Conservation (phyloP, 805 yeast genomes). For the Peterozyma xylosa region DNA sequence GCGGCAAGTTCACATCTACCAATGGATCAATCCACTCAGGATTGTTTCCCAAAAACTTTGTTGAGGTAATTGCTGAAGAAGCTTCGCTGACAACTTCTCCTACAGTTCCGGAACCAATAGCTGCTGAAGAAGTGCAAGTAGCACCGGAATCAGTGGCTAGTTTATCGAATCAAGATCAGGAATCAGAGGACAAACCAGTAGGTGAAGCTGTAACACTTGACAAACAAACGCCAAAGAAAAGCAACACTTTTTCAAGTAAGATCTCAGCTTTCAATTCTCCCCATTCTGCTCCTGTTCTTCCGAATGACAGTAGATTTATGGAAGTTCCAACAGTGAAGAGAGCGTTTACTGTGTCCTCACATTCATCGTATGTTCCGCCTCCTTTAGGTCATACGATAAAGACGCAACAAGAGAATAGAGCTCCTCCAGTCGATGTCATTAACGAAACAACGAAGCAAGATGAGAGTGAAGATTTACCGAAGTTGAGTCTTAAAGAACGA, state of each 20-base stretch:
- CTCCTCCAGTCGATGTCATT: constrained; percentile 16
- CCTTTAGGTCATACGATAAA: constrained; percentile 14
- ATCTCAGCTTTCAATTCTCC: constrained; percentile 42
- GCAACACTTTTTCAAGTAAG: constrained; percentile 32
- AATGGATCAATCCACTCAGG: constrained; percentile 50
- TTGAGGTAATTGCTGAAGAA: constrained; percentile 26
- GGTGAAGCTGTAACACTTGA: background rate
- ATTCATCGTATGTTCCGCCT: constrained; percentile 52
- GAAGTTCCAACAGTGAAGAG: constrained; percentile 45
- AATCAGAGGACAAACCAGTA: background rate
- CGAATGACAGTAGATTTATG: constrained; percentile 27
- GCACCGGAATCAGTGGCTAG: background rate
- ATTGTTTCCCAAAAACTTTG: constrained; percentile 85
- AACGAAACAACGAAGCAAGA: constrained; percentile 17
- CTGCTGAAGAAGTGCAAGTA: background rate
- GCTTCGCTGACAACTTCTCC: background rate
- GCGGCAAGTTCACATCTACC: constrained; percentile 48
- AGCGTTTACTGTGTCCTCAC: constrained; percentile 46
- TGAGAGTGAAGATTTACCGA: constrained; percentile 54
- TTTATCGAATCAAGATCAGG: constrained; percentile 1
- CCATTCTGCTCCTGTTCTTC: constrained; percentile 30
- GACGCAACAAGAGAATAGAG: constrained; percentile 15
- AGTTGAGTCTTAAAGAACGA: constrained; percentile 78
- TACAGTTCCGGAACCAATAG: constrained; percentile 1
- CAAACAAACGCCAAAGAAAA: background rate